phyloP scores from a whole-genome alignment of 164 flowering plant genomes.

The Vitis cinerea region DNA sequence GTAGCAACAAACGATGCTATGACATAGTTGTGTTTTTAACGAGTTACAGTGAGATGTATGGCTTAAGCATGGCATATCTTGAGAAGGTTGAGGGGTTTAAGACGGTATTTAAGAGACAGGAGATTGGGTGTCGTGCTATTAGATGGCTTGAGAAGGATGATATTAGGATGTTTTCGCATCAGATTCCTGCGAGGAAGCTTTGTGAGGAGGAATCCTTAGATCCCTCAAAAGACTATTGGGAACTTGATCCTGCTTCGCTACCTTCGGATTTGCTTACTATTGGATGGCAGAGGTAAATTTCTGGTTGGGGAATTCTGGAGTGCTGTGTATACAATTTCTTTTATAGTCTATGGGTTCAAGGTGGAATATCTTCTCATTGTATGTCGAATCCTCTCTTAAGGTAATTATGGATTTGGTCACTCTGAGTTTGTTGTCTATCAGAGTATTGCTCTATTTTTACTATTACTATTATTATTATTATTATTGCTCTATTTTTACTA shows the following conservation, averaged over 20 bases:
- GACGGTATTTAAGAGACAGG: conserved; percentile 72
- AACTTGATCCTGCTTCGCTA: conserved; percentile 93
- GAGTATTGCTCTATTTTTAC: too few species aligned
- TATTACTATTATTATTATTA: too few species aligned
- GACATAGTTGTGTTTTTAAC: conserved; percentile 70
- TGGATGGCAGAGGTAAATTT: not conserved
- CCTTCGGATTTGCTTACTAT: conserved; percentile 51
- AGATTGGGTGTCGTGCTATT: conserved; percentile 70
- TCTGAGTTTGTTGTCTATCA: too few species aligned
- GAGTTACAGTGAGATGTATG: conserved; percentile 73
- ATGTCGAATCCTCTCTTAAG: not conserved
- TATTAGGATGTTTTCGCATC: conserved; percentile 67
- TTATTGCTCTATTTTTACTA: too few species aligned
- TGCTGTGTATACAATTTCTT: not conserved
- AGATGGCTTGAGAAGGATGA: conserved; percentile 65
- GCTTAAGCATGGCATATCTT: conserved; percentile 84
- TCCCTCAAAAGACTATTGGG: conserved; percentile 74
- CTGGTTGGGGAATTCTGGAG: not conserved
- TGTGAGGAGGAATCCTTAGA: conserved; percentile 56
- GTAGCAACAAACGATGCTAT: conserved; percentile 34
- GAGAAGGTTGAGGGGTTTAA: conserved; percentile 81
- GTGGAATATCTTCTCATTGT: not conserved
- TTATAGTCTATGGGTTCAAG: not conserved
- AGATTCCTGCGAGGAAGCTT: conserved; percentile 86
- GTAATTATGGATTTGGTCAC: not conserved